Evolutionary conservation across 768 basidiomycete genomes (phyloP).

Genomic region (Sporobolomyces roseus): DNA sequence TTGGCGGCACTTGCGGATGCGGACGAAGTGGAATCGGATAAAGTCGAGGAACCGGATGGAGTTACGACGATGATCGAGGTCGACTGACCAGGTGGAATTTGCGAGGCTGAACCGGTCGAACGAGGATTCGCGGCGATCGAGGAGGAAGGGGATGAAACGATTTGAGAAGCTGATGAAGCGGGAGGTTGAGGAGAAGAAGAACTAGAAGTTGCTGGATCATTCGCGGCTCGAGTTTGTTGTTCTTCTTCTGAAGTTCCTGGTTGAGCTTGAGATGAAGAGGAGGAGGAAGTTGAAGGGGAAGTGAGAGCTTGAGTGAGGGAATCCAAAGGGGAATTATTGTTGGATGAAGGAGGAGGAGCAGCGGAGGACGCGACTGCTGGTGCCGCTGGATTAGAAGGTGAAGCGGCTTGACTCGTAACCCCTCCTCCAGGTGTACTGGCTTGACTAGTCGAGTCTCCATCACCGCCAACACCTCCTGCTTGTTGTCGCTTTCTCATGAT

Average conservation of each 20-base stretch:
- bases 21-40: not conserved
- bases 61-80: not conserved
- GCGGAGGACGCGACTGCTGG: too few species aligned
- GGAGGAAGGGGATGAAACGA: not conserved
- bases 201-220: not conserved
- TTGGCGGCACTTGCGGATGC: not conserved
- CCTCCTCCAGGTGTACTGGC: not conserved
- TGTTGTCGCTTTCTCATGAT: not conserved
- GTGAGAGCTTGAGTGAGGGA: conserved; percentile 9
- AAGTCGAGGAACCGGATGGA: conserved; percentile 4
- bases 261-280: not conserved
- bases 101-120: not conserved
- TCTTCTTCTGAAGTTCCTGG: too few species aligned
- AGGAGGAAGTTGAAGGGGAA: not conserved
- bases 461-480: not conserved
- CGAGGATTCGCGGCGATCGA: not conserved
- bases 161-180: not conserved
- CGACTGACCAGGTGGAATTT: not conserved
- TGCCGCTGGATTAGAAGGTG: not conserved
- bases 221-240: too few species aligned
- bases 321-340: conserved; percentile 2
- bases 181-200: not conserved
- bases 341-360: not conserved
- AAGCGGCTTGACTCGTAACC: not conserved
- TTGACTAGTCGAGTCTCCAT: not conserved